Evolutionary conservation across 768 basidiomycete species (phyloP).

Genomic region (Psilocybe azurescens): DNA sequence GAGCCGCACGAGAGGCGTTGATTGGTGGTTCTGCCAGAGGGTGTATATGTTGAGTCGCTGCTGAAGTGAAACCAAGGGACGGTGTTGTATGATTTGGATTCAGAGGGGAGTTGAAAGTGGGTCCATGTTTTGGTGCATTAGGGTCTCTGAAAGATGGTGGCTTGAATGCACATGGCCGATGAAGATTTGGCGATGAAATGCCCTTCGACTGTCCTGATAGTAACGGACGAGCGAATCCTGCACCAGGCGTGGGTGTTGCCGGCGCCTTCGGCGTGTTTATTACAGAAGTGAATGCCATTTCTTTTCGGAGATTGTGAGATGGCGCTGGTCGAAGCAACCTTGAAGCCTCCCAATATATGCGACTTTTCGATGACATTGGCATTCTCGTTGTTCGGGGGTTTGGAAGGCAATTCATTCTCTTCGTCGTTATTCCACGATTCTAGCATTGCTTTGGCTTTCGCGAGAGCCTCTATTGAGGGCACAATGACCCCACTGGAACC

Average conservation of each 20-base stretch:
- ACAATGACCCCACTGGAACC: conserved; percentile 34
- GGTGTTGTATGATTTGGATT: conserved; percentile 28
- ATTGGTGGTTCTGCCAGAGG: conserved; percentile 36
- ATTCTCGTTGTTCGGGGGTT: conserved; percentile 26
- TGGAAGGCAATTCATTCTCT: neutral
- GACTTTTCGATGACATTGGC: neutral
- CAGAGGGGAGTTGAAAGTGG: conserved; percentile 32
- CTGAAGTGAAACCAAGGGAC: conserved; percentile 20
- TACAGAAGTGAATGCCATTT: conserved; percentile 40
- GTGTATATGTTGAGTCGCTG: conserved; percentile 39
- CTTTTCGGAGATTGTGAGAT: conserved; percentile 32
- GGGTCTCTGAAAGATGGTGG: conserved; percentile 40
- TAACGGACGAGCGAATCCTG: conserved; percentile 30
- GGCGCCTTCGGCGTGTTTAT: conserved; percentile 42
- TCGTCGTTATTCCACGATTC: conserved; percentile 52
- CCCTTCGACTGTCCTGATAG: conserved; percentile 10
- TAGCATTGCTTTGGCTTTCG: conserved; percentile 58
- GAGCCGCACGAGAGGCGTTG: conserved; percentile 13
- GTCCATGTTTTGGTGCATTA: conserved; percentile 21
- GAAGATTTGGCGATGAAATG: conserved; percentile 21
- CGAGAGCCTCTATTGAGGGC: conserved; percentile 61
- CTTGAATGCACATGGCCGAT: conserved; percentile 47
- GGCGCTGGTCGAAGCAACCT: conserved; percentile 25
- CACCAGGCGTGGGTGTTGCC: conserved; percentile 44
- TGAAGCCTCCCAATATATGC: conserved; percentile 22